Percentiles rank a stretch among this genome's conserved stretches.
Conservation (phyloP, 768 basidiomycete genomes). For the Astraeus odoratus region DNA sequence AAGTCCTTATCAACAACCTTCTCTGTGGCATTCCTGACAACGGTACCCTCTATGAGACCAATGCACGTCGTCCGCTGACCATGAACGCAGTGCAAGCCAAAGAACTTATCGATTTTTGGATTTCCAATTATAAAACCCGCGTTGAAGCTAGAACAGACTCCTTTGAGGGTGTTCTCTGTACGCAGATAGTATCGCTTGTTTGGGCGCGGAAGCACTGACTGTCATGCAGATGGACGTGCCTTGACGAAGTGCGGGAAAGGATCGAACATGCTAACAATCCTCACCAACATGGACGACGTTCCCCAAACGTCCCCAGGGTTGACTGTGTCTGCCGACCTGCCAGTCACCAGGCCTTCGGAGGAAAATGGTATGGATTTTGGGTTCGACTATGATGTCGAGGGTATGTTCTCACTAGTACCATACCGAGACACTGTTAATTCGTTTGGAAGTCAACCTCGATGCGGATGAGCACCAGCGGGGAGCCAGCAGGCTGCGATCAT, state of each 20-base stretch:
- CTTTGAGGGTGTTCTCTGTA: conserved; percentile 4
- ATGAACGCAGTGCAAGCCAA: conserved; percentile 52
- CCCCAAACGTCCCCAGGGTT: not conserved
- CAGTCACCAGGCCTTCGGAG: conserved; percentile 7
- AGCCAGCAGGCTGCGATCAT: conserved; percentile 38
- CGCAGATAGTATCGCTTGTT: not conserved
- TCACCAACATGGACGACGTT: not conserved
- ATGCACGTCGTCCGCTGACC: too few relatives aligned
- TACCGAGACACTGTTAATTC: not conserved
- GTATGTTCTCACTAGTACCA: conserved; percentile 10
- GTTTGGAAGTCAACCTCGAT: not conserved
- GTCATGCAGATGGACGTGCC: conserved; percentile 30
- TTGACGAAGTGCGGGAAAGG: conserved; percentile 41
- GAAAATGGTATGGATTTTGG: conserved; percentile 15
- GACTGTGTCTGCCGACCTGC: conserved; percentile 11
- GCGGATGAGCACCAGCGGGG: conserved; percentile 14
- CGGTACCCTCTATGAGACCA: too few relatives aligned
- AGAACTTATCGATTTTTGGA: conserved; percentile 68
- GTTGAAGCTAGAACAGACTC: conserved; percentile 50
- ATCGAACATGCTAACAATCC: conserved; percentile 1
- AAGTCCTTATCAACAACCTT: conserved; percentile 50
- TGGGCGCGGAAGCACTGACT: conserved; percentile 5
- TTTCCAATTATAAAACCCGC: conserved; percentile 61
- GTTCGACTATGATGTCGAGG: conserved; percentile 18
- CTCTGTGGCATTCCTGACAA: conserved; percentile 61